These are phyloP conservation scores for Zymoseptoria crescenta DNA, from an alignment of 2,329 filamentous ascomycete species.

Conservation along the genomic window DNA sequence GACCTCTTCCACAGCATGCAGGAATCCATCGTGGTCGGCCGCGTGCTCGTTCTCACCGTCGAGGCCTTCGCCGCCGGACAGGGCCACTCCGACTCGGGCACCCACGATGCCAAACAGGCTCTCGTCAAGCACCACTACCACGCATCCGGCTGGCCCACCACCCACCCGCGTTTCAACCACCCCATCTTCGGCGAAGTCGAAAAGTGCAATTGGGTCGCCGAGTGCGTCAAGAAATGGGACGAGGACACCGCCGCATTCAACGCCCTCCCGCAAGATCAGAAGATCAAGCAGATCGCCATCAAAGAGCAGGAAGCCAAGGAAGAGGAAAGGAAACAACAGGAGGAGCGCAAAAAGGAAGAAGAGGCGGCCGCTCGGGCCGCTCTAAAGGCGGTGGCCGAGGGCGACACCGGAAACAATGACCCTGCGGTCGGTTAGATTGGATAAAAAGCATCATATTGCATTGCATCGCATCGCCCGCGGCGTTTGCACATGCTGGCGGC, in stretches of 20 bases:
- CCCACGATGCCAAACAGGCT: constrained; percentile 57
- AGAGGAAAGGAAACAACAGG: constrained; percentile 13
- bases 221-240: constrained; percentile 60
- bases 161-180: constrained; percentile 59
- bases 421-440: neutral
- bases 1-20: constrained; percentile 56
- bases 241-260: constrained; percentile 55
- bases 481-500: neutral
- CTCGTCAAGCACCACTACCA: constrained; percentile 69
- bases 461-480: neutral
- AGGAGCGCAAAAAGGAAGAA: constrained; percentile 13
- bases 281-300: constrained; percentile 41
- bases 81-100: constrained; percentile 65
- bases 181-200: constrained; percentile 64
- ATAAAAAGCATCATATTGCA: neutral
- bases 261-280: constrained; percentile 51
- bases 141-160: constrained; percentile 62
- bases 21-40: constrained; percentile 58
- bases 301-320: constrained; percentile 15
- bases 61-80: constrained; percentile 67
- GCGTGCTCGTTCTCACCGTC: constrained; percentile 60
- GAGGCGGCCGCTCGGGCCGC: constrained; percentile 13
- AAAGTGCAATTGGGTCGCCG: constrained; percentile 59
- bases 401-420: neutral
- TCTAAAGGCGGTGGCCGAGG: neutral